phyloP scores from a whole-genome alignment of 345 rosid genomes.

The Brassica nigra region DNA sequence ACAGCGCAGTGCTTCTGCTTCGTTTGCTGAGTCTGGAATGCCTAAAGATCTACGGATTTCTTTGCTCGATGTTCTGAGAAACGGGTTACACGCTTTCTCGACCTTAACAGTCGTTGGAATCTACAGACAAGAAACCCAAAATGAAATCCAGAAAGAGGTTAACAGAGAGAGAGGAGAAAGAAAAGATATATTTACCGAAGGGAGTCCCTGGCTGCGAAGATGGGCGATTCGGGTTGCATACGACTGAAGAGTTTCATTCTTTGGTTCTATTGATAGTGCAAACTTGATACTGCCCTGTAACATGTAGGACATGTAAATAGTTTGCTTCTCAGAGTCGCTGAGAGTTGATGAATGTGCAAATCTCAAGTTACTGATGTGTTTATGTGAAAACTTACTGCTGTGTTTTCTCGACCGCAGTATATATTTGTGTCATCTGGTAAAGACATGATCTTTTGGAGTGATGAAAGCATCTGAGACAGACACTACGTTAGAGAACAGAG shows the following conservation, averaged over 20 bases:
- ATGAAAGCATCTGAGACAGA: constrained; percentile 74
- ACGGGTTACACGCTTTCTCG: constrained; percentile 93
- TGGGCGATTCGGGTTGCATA: constrained; percentile 81
- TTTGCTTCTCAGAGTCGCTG: neutral
- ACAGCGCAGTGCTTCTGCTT: constrained; percentile 67
- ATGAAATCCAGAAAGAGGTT: neutral
- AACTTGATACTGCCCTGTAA: constrained; percentile 85
- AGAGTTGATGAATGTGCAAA: constrained; percentile 7
- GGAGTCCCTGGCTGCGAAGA: constrained; percentile 76
- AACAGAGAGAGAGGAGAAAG: neutral
- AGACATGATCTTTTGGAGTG: constrained; percentile 69
- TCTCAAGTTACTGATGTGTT: neutral
- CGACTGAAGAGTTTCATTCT: constrained; percentile 76
- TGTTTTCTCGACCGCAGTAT: constrained; percentile 92
- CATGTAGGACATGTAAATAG: constrained; percentile 26
- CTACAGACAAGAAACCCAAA: constrained; percentile 40
- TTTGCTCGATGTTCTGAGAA: constrained; percentile 69
- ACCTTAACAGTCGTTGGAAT: constrained; percentile 75
- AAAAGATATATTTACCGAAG: constrained; percentile 58
- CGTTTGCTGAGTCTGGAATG: constrained; percentile 65
- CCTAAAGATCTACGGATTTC: constrained; percentile 68
- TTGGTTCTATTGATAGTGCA: constrained; percentile 89
- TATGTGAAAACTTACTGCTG: constrained; percentile 61
- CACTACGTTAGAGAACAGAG: constrained; percentile 11
- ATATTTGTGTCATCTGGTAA: constrained; percentile 86